Evolutionary conservation across 2,329 filamentous ascomycete genomes (phyloP), one percentile per base, ranked within the genome.

Genomic region (Exophiala sideris): DNA sequence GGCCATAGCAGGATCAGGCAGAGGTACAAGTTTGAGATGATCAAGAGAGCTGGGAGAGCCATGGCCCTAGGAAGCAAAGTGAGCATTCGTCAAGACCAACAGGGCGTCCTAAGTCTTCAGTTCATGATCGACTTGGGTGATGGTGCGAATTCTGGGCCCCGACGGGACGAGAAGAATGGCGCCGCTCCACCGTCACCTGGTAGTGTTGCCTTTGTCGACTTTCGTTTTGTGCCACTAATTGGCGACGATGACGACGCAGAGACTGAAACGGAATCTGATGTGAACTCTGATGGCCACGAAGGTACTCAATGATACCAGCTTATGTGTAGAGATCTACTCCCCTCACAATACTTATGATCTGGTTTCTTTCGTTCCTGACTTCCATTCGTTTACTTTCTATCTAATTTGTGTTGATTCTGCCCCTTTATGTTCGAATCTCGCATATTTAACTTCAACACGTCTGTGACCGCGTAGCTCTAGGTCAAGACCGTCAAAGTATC

Each of bases 41-140:
- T 99, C 67, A 91, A 89, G 69, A 87, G 88, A 61, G 91, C 92
- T 0, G 84, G 84, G 42, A 86, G 92, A 60, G 92, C 94, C n/a
- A 97, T 99, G 92, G 85, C 86, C 42, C 83, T 91, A 35, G 90
- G 91, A 3, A 91, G 82, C 65, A 99, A 97, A 72, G 91, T 97
- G 54, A 96, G 91, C 67, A 80, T 99, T 57, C 80, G 94, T 12
- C 87, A 90, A 0, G 94, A 99, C 70, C 79, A 82, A 1, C 89
- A 96, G 68, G 92, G 94, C 0, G 92, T 99, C 29, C 71, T 99
- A 60, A 96, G 89, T 71, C 74, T 97, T 68, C 94, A 99, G 67
- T 96, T 97, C 66, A 94, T 99, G 87, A 86, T 99, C 12, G 90
- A 96, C 67, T 79, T 91, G 39, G 89, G 94, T 58, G 81, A 81